These are phyloP conservation scores for Escallonia rubra DNA, from an alignment of 129 eudicot species.

Conservation along the genomic window DNA sequence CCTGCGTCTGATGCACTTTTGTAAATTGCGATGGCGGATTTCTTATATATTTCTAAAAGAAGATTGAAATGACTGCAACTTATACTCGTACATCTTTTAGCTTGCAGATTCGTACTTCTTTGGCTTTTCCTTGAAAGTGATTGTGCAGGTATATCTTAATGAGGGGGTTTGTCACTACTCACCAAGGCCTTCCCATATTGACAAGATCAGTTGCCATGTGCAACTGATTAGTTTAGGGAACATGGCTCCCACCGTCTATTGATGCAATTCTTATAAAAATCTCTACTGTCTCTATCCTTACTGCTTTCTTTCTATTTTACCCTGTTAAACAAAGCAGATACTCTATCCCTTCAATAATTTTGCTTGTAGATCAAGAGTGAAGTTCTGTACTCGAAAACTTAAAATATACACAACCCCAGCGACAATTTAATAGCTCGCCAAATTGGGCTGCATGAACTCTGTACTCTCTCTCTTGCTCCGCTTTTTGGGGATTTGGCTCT, in stretches of 20 bases:
- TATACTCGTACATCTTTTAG: too few species aligned
- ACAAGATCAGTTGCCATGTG: conserved; percentile 59
- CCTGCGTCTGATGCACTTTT: too few species aligned
- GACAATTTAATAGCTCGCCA: neutral
- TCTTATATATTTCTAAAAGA: too few species aligned
- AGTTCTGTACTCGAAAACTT: neutral
- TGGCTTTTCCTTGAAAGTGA: neutral
- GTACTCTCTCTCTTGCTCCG: conserved; percentile 8
- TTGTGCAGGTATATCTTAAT: neutral
- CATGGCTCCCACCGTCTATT: conserved; percentile 1
- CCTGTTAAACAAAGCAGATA: conserved; percentile 24
- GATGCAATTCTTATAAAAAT: neutral
- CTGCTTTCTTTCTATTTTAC: conserved; percentile 26
- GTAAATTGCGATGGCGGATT: too few species aligned
- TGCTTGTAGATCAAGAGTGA: conserved; percentile 27
- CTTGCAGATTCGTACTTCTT: too few species aligned
- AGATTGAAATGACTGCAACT: too few species aligned
- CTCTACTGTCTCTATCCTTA: conserved; percentile 21
- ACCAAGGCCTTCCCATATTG: conserved; percentile 29
- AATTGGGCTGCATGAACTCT: neutral
- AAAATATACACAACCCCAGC: conserved; percentile 4
- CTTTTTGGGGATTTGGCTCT: conserved; percentile 16
- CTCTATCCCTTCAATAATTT: conserved; percentile 38
- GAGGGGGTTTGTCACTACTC: neutral
- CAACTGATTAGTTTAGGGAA: neutral